Base-by-base conservation (phyloP, 768 basidiomycete genomes). In the Ramaria sp. region DNA sequence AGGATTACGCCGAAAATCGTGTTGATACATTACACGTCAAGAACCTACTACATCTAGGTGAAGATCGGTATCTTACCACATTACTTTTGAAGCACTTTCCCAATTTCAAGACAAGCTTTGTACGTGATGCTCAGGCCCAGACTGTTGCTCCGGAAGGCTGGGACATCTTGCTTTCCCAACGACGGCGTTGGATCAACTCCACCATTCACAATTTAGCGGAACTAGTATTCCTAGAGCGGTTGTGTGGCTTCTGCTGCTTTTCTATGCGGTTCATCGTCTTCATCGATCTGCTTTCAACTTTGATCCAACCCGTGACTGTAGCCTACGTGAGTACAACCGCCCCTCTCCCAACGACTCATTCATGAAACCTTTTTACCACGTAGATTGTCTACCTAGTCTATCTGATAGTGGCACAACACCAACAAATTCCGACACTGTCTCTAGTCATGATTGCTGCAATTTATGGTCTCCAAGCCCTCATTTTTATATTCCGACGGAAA, bases 131-230 rank as follows among this genome's bases (percentile, higher is more conserved):
- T 0, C 85, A 90, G 65, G 96, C 94, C 0, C 87, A 78, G 65
- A 98, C 95, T 0, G 88, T 97, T 15, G 95, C 95, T 2, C 95
- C 95, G 0, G 93, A 95, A 61, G 88, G 92, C 61, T 96, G 92
- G 91, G 84, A 83, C 66, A 84, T 97, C 24, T 69, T 99, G 50
- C 71, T 99, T 20, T 96, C 92, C 7, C 96, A 99, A 65, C 85
- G 95, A 73, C 88, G 95, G 70, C 88, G 96, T 62, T 99, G 96
- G 95, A 99, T 99, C 70, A 99, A 99, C 73, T 98, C 95, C 16
- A 99, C 95, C 0, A 82, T 99, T 10, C 95, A 99, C 72, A 99
- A 99, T 69, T 71, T 99, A 53, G 89, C 85, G 49, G 95, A 98
- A 64, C 74, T 99, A 41, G 73, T 97, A 53, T 92, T 93, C 73